A percentile compares a stretch with the other conserved stretches of the same genome.
These are phyloP conservation scores for Tuber indicum DNA, from an alignment of 495 filamentous ascomycete genomes.

Conservation along the genomic window DNA sequence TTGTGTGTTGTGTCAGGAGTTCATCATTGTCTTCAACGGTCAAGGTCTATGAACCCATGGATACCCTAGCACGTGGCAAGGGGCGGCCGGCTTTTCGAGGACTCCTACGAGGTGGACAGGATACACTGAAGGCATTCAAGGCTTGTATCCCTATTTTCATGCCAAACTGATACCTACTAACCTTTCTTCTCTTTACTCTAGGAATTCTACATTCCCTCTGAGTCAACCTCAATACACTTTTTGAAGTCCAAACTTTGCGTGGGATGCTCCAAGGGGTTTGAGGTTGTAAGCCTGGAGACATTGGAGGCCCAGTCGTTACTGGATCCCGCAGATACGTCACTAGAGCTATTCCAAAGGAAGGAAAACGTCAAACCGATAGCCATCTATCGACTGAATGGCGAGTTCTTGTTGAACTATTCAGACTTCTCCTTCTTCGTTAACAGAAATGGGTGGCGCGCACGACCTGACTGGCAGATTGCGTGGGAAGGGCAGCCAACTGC, in stretches of 20 bases:
- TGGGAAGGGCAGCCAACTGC: constrained; percentile 91
- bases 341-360: constrained; percentile 90
- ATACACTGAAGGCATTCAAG: constrained; percentile 92
- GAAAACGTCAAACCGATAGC: constrained; percentile 88
- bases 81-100: constrained; percentile 88
- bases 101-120: constrained; percentile 89
- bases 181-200: constrained; percentile 35
- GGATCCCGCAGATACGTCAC: constrained; percentile 94
- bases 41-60: constrained; percentile 96
- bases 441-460: constrained; percentile 91
- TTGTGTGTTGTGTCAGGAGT: constrained; percentile 92
- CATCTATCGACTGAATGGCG: constrained; percentile 90
- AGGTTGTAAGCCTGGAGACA: constrained; percentile 93
- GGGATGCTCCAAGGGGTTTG: constrained; percentile 89
- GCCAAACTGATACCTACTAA: constrained; percentile 1
- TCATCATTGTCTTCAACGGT: constrained; percentile 85
- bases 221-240: constrained; percentile 95
- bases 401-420: constrained; percentile 95
- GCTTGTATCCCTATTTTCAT: constrained; percentile 43
- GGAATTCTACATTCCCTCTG: constrained; percentile 97
- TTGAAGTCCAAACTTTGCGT: constrained; percentile 94
- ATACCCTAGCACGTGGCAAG: constrained; percentile 76
- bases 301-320: constrained; percentile 94
- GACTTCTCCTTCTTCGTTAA: constrained; percentile 99
- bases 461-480: constrained; percentile 91